These are phyloP conservation scores for Dichotomocladium elegans DNA, from an alignment of 371 early-diverging fungal genomes.

Conservation along the genomic window DNA sequence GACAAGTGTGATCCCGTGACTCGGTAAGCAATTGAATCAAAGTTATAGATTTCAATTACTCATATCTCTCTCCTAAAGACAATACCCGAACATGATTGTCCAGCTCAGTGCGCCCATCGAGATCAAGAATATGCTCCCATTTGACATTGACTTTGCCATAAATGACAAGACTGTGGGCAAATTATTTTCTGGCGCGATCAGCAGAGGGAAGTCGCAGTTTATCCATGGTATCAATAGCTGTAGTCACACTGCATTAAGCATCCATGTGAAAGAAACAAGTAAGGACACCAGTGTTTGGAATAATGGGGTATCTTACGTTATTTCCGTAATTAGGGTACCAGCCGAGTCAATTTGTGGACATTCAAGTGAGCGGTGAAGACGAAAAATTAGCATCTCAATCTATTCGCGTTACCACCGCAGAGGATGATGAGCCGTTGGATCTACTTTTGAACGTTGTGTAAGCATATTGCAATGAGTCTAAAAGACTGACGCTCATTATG, in stretches of 20 bases:
- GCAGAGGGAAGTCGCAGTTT: constrained; percentile 51
- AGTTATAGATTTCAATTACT: no score
- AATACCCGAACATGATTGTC: constrained; percentile 70
- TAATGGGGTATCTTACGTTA: not conserved
- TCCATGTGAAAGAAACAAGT: constrained; percentile 61
- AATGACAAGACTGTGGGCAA: constrained; percentile 42
- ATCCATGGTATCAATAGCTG: constrained; percentile 65
- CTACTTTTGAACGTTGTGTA: constrained; percentile 55
- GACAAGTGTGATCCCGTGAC: constrained; percentile 30
- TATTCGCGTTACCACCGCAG: constrained; percentile 20
- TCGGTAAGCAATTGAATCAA: constrained; percentile 11
- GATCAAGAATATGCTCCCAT: constrained; percentile 85
- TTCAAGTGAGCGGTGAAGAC: not conserved
- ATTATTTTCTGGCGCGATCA: constrained; percentile 25
- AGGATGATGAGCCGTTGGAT: constrained; percentile 40
- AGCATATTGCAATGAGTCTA: not conserved
- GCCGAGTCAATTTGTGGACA: not conserved
- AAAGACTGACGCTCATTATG: not conserved
- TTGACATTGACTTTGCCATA: constrained; percentile 52
- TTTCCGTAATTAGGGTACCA: not conserved
- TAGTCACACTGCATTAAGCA: constrained; percentile 49
- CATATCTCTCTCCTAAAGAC: constrained; percentile 6
- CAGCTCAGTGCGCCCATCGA: constrained; percentile 72
- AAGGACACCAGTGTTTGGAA: not conserved
- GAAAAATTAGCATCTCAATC: not conserved